Percentiles rank a stretch among this genome's conserved stretches.
Evolutionary conservation across 257 asterid genomes (phyloP).

Genomic region (Handroanthus guayacan): DNA sequence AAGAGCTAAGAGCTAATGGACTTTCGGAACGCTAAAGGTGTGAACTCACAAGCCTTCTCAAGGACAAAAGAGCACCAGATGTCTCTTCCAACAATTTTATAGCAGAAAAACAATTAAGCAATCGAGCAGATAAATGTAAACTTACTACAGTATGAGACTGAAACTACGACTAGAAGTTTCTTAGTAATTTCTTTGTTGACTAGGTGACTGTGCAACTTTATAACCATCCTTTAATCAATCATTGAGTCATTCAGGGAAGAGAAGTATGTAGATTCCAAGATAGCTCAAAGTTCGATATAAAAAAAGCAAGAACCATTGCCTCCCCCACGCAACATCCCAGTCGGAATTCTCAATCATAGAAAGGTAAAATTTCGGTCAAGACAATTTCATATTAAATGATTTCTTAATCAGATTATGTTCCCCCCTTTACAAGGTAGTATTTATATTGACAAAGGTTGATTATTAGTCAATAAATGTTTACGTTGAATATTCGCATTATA

Average conservation of each 20-base stretch:
- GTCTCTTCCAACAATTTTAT: constrained; percentile 17
- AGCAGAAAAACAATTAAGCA: neutral
- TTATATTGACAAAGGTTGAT: neutral
- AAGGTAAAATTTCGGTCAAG: neutral
- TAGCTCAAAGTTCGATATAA: neutral
- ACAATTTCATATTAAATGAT: constrained; percentile 3
- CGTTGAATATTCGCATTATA: neutral
- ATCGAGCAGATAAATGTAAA: neutral
- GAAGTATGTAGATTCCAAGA: neutral
- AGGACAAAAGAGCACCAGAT: neutral
- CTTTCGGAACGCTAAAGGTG: neutral
- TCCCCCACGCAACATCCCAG: constrained; percentile 13
- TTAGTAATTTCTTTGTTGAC: neutral
- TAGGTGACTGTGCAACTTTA: neutral
- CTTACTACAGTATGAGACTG: neutral
- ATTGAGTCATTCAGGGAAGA: neutral
- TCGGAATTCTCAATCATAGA: constrained; percentile 12
- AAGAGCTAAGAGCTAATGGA: constrained; percentile 2
- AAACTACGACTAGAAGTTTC: neutral
- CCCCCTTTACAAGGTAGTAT: neutral
- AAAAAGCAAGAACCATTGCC: neutral
- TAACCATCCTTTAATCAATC: neutral
- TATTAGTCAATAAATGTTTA: neutral
- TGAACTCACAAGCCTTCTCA: neutral
- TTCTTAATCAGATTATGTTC: neutral